Evolutionary conservation across 495 filamentous ascomycete species (phyloP), one percentile per base, ranked within the genome.

Genomic region (Penicillium crystallinum): DNA sequence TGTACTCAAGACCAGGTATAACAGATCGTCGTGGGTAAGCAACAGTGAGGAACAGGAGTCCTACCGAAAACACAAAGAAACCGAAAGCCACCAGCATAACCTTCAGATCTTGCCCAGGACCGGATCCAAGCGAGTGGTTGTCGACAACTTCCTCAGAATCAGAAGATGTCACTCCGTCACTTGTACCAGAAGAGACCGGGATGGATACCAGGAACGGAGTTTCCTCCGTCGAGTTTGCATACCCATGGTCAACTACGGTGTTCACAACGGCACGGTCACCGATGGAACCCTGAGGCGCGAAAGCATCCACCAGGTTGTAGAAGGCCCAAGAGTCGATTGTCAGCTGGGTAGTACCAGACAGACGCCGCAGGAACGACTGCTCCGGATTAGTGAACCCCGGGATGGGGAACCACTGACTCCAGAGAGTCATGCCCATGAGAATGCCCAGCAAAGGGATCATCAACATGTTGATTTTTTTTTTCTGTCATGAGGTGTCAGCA

Each of bases 401-500:
- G 6, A 57, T 35, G 18, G 48, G 37, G 18, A 46, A 38, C 27
- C 53, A 46, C 27, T 52, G 35, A 21, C 49, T 43, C 39, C 43
- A 51, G 39, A 61, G 35, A 37, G 58, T 22, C 15, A 48, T 27
- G 31, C 37, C 29, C 25, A 54, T 7, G 40, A 56, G 41, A 22
- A 57, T 18, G 1, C 49, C 49, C 25, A 53, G 9, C 22, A 57
- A 53, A 10, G 49, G 49, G 21, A 55, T 43, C 25, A 55, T 43
- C 25, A 51, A 17, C 53, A 55, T 55, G 12, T 49, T 47, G 3
- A 8, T 42, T 43, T 11, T 18, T 29, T 15, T n/a, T 42, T 43
- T 43, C 12, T 41, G 17, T 29, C 17, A 3, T 4, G 29, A 43
- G 22, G 7, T 6, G 23, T 43, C 17, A 43, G 40, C 9, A 43